Percentiles rank a stretch among this genome's conserved stretches.
These are phyloP conservation scores for Ammopiptanthus mongolicus DNA, from an alignment of 306 rosid species.

Conservation along the genomic window DNA sequence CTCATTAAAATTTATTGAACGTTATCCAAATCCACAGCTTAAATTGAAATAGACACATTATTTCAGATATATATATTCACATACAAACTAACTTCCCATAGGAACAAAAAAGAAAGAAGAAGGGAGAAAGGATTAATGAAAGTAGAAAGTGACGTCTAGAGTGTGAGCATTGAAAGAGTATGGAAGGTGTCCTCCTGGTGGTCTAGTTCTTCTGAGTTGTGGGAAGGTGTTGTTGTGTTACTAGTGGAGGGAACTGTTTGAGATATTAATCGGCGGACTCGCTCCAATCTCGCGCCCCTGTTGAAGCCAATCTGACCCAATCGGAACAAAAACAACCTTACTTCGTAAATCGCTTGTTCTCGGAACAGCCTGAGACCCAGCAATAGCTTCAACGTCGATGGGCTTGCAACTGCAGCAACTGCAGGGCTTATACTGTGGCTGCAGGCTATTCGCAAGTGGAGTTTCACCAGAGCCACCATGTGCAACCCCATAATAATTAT, in stretches of 20 bases:
- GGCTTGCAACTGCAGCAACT: constrained; percentile 25
- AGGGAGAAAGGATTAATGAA: not conserved
- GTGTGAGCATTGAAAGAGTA: constrained; percentile 33
- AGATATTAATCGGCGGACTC: constrained; percentile 30
- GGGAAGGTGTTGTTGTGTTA: not conserved
- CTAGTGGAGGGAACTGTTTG: not conserved
- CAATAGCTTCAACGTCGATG: constrained; percentile 32
- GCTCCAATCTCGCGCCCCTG: constrained; percentile 13
- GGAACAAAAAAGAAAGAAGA: no score
- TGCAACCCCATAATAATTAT: constrained; percentile 30
- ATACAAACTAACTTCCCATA: no score
- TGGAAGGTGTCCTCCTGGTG: constrained; percentile 18
- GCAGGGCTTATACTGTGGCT: constrained; percentile 20
- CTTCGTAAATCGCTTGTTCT: constrained; percentile 10
- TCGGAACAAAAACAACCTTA: constrained; percentile 46
- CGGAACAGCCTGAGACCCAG: constrained; percentile 18
- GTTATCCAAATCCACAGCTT: no score
- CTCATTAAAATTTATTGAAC: no score
- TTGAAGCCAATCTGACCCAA: constrained; percentile 31
- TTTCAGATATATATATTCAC: no score
- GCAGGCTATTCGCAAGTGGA: not conserved
- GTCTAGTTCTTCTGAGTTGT: no score
- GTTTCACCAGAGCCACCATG: constrained; percentile 9
- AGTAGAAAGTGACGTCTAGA: not conserved
- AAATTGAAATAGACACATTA: no score